These are phyloP conservation scores for Heliosperma pusillum DNA, from an alignment of 148 eudicot genomes.

Conservation along the genomic window DNA sequence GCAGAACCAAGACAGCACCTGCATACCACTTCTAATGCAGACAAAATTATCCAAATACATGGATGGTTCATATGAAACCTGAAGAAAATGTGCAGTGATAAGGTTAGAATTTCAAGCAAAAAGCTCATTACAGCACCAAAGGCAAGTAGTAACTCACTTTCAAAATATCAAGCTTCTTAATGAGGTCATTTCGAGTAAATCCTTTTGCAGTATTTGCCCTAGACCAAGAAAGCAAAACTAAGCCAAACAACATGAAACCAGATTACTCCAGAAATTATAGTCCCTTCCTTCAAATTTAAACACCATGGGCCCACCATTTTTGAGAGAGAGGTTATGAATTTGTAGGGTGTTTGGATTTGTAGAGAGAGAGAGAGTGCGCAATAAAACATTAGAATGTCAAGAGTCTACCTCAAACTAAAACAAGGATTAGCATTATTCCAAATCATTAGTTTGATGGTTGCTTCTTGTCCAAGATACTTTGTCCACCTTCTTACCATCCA, in stretches of 20 bases:
- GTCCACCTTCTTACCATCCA: constrained; percentile 99
- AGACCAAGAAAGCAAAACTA: constrained; percentile 23
- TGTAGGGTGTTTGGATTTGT: too few relatives aligned
- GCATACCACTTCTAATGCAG: constrained; percentile 78
- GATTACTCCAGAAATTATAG: not conserved
- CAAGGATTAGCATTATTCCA: constrained; percentile 87
- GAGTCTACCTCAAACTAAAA: constrained; percentile 70
- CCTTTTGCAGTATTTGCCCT: constrained; percentile 84
- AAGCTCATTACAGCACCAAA: not conserved
- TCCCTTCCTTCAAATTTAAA: too few relatives aligned
- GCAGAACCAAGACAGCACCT: constrained; percentile 43
- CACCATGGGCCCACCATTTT: too few relatives aligned
- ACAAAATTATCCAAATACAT: constrained; percentile 74
- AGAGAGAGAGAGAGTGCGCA: too few relatives aligned
- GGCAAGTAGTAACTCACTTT: constrained; percentile 41
- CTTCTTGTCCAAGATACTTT: constrained; percentile 67
- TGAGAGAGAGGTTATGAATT: too few relatives aligned
- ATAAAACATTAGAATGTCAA: not conserved
- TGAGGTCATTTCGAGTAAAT: constrained; percentile 66
- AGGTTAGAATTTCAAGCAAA: constrained; percentile 13
- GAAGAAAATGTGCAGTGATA: constrained; percentile 13
- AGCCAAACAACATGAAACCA: not conserved
- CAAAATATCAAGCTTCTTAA: constrained; percentile 45
- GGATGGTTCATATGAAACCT: constrained; percentile 82
- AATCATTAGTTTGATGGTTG: constrained; percentile 75